Conservation (phyloP, 371 early-diverging fungal genomes). For the Mucor mucedo region DNA sequence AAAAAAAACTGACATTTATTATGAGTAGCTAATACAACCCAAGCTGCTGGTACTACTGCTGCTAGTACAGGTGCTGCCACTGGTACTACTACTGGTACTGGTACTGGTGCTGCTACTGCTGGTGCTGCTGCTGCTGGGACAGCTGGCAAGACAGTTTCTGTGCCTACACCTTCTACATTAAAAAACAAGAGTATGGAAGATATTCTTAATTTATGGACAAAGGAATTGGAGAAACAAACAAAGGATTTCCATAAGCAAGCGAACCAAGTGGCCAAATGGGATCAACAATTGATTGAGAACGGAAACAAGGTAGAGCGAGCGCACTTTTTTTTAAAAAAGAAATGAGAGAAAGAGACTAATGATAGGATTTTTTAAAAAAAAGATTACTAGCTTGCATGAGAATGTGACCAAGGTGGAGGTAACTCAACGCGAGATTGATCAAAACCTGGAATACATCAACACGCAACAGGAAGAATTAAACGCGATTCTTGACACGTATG, state of each 20-base stretch:
- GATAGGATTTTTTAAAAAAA: slow-evolving; percentile 4
- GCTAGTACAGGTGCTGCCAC: slow-evolving; percentile 18
- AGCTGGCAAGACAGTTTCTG: slow-evolving; percentile 35
- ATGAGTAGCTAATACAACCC: not conserved
- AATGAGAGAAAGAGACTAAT: not conserved
- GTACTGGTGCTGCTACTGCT: slow-evolving; percentile 2
- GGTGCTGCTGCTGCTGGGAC: slow-evolving; percentile 9
- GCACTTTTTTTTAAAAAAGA: not conserved
- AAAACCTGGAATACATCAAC: slow-evolving; percentile 85
- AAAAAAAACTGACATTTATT: not conserved
- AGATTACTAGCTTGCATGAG: slow-evolving; percentile 79
- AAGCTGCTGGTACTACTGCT: not conserved
- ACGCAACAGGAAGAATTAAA: slow-evolving; percentile 84
- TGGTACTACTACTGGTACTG: not conserved
- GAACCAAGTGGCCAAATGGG: slow-evolving; percentile 83
- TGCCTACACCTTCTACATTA: slow-evolving; percentile 59
- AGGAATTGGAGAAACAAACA: slow-evolving; percentile 78
- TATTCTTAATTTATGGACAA: slow-evolving; percentile 85
- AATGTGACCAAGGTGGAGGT: slow-evolving; percentile 75
- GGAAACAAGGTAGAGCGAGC: slow-evolving; percentile 65
- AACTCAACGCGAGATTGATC: slow-evolving; percentile 80
- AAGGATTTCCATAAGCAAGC: slow-evolving; percentile 89
- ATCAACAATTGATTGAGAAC: slow-evolving; percentile 84
- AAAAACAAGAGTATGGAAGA: slow-evolving; percentile 90
- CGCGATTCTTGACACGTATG: slow-evolving; percentile 79